phyloP scores from a whole-genome alignment of 768 basidiomycete species.

The Tubosaeta sp. region DNA sequence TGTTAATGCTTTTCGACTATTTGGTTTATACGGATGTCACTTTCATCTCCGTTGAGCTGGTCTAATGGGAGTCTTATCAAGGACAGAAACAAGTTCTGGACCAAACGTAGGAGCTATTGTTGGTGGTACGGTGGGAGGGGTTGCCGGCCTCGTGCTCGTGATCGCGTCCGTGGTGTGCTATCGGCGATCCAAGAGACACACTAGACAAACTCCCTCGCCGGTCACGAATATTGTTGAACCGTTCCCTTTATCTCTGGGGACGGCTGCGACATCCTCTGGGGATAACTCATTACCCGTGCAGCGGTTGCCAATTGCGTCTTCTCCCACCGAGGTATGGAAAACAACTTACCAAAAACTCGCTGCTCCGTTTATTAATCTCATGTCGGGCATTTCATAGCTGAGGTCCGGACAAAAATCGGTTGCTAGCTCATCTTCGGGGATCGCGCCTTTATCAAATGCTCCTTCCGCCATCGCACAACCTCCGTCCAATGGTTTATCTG shows the following conservation, averaged over 20 bases:
- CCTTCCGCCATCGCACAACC: background rate
- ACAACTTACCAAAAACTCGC: background rate
- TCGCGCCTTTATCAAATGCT: too few species aligned
- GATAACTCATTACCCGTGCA: background rate
- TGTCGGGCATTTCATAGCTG: background rate
- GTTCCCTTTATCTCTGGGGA: background rate
- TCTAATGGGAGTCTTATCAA: background rate
- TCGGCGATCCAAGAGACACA: background rate
- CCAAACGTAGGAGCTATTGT: background rate
- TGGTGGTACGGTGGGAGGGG: conserved; percentile 5
- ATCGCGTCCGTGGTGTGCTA: conserved; percentile 4
- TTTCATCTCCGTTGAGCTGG: background rate
- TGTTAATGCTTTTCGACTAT: conserved; percentile 17
- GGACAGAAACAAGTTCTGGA: background rate
- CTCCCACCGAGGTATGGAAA: background rate
- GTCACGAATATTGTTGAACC: conserved; percentile 2
- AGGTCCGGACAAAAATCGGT: background rate
- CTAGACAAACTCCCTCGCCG: background rate
- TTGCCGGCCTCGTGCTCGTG: background rate
- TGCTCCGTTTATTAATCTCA: background rate
- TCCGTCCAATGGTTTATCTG: background rate
- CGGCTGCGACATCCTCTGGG: background rate
- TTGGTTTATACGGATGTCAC: conserved; percentile 12
- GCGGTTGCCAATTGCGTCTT: background rate
- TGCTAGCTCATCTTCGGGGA: background rate